Base-by-base conservation (phyloP, 2,329 filamentous ascomycete genomes). In the Alternaria conjuncta region DNA sequence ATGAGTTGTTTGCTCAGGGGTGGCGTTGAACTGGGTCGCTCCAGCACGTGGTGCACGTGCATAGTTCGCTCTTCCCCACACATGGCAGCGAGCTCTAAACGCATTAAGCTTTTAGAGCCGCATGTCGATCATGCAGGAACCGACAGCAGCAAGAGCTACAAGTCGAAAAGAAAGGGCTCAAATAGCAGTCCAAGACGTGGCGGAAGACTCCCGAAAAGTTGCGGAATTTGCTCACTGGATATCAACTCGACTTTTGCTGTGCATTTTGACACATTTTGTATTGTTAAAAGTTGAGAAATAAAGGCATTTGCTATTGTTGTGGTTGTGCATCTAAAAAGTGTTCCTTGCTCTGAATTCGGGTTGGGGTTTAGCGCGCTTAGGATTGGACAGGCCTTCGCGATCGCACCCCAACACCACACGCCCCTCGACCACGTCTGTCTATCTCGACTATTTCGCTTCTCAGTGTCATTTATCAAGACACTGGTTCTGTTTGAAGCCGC, bases 51-150 rank as follows among this genome's bases (percentile, higher is more conserved):
- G 68, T 60, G 71, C 70, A 72, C 70, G 71, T 74, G 71, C 69
- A 59, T 67, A 53, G 69, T 64, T 68, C 57, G 63, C 55, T 46
- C 64, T 63, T 68, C 69, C 74, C 75, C 75, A 78, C 75, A 73
- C 55, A 71, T 66, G 70, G 66, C 74, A 71, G 65, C 66, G 62
- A 70, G 60, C 62, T 67, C 66, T 69, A 73, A 67, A 59, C 55
- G 60, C 65, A 36, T 71, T 72, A 76, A 78, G 77, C 75, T 74
- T 76, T 77, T 77, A 71, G 66, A 78, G 75, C 74, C 75, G 73
- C 75, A 77, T 71, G 60, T 71, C 75, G 76, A 72, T 75, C 75
- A 76, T 66, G 75, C 61, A 60, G 61, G 57, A 60, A 77, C 76
- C 70, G 68, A 64, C 68, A 64, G 70, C 75, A 74, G 71, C 66